Conservation (phyloP, 208 protist genomes). For the Herpetomonas muscarum region DNA sequence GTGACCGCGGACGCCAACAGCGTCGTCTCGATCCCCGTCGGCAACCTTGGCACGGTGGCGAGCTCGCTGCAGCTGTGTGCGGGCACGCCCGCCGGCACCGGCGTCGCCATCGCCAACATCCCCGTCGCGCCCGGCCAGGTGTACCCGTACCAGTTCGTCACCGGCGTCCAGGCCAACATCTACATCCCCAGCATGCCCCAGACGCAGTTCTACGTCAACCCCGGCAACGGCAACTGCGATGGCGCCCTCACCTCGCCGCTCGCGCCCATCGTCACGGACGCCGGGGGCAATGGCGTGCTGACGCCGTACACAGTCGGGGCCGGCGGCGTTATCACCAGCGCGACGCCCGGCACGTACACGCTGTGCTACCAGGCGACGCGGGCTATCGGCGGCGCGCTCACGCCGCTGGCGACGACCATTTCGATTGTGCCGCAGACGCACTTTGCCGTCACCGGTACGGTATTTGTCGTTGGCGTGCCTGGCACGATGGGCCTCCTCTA, state of each 20-base stretch:
- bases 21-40: constrained; percentile 22
- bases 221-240: constrained; percentile 17
- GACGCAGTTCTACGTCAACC: constrained; percentile 39
- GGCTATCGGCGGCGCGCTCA: constrained; percentile 1
- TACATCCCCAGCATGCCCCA: constrained; percentile 43
- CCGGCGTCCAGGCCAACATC: constrained; percentile 25
- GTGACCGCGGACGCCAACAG: constrained; percentile 13
- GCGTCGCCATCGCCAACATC: constrained; percentile 18
- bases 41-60: constrained; percentile 13
- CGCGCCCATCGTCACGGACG: constrained; percentile 46
- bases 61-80: constrained; percentile 33
- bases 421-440: constrained; percentile 33
- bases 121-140: constrained; percentile 28
- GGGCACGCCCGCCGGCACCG: constrained; percentile 39
- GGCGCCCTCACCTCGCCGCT: constrained; percentile 13
- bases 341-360: constrained; percentile 52
- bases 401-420: constrained; percentile 22
- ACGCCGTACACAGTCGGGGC: constrained; percentile 24
- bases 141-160: constrained; percentile 45
- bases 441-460: constrained; percentile 41
- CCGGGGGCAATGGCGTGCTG: constrained; percentile 36
- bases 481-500: constrained; percentile 35
- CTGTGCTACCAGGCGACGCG: constrained; percentile 28
- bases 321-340: constrained; percentile 13
- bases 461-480: constrained; percentile 43